Percentiles rank a stretch among this genome's conserved stretches.
These are phyloP conservation scores for Coemansia sp. DNA, from an alignment of 192 early-diverging fungal genomes.

Conservation along the genomic window DNA sequence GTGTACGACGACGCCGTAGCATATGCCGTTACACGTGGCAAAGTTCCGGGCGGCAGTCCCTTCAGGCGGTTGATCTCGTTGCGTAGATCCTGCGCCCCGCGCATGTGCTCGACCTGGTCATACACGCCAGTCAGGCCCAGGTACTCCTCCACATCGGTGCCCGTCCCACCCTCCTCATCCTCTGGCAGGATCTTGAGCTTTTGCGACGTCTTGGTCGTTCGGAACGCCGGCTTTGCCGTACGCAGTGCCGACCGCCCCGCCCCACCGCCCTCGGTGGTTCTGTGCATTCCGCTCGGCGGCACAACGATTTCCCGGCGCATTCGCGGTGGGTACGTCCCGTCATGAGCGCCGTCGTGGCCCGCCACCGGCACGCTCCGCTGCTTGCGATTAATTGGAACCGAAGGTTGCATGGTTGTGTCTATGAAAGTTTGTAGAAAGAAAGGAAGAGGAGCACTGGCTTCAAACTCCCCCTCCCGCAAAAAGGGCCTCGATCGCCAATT, in stretches of 20 bases:
- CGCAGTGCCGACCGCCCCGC: conserved; percentile 18
- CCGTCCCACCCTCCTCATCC: conserved; percentile 50
- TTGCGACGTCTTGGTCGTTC: conserved; percentile 90
- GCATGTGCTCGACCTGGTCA: conserved; percentile 66
- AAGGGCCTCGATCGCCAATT: too few species aligned
- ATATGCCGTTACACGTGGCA: conserved; percentile 80
- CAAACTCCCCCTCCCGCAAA: too few species aligned
- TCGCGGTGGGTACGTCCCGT: conserved; percentile 40
- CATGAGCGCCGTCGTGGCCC: conserved; percentile 16
- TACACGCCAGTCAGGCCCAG: conserved; percentile 54
- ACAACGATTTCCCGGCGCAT: conserved; percentile 48
- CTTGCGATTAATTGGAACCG: conserved; percentile 27
- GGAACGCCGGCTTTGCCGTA: conserved; percentile 59
- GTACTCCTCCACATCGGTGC: conserved; percentile 47
- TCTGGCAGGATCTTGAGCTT: conserved; percentile 88
- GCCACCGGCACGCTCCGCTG: conserved; percentile 3
- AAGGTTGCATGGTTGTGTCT: conserved; percentile 14
- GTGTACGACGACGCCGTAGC: conserved; percentile 79
- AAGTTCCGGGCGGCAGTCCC: conserved; percentile 62
- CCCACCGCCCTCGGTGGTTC: conserved; percentile 26
- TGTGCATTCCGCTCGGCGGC: conserved; percentile 44
- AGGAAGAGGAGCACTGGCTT: too few species aligned
- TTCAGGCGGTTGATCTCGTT: conserved; percentile 70
- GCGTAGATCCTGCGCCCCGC: conserved; percentile 48
- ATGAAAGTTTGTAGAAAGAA: neutral